phyloP scores from a whole-genome alignment of 768 basidiomycete species.

The Pleurotus giganteus region DNA sequence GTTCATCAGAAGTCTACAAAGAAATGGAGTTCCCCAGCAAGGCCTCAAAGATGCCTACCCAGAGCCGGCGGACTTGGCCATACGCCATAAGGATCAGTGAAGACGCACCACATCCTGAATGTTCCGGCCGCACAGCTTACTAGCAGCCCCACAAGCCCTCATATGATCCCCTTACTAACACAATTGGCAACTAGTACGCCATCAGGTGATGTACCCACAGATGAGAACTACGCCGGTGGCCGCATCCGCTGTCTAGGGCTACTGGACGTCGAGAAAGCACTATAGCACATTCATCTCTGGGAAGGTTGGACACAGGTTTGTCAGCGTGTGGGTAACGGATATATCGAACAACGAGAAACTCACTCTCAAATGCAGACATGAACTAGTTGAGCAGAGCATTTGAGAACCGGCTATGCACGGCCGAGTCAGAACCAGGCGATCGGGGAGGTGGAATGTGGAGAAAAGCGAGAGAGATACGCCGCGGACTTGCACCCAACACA shows the following conservation, averaged over 20 bases:
- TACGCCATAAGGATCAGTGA: not conserved
- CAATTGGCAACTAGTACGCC: not conserved
- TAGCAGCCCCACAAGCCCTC: not conserved
- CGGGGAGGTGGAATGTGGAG: not conserved
- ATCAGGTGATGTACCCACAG: slow-evolving; percentile 5
- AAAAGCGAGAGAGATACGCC: slow-evolving; percentile 2
- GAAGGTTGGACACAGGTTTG: not conserved
- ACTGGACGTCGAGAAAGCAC: not conserved
- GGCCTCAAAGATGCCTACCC: too few relatives aligned
- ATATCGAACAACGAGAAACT: not conserved
- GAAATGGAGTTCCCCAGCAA: too few relatives aligned
- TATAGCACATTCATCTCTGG: not conserved
- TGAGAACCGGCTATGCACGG: slow-evolving; percentile 2
- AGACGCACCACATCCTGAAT: not conserved
- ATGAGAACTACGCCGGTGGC: slow-evolving; percentile 6
- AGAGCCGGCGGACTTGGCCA: not conserved
- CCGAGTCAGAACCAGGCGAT: not conserved
- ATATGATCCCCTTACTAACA: not conserved
- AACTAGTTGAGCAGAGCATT: not conserved
- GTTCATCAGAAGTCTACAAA: too few relatives aligned
- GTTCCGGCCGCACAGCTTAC: not conserved
- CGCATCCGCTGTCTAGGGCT: not conserved
- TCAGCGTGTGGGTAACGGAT: slow-evolving; percentile 3
- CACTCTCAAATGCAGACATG: not conserved
- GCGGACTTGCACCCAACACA: not conserved